Conservation (phyloP, 1,284 basidiomycete genomes). For the Leccinum discolor region DNA sequence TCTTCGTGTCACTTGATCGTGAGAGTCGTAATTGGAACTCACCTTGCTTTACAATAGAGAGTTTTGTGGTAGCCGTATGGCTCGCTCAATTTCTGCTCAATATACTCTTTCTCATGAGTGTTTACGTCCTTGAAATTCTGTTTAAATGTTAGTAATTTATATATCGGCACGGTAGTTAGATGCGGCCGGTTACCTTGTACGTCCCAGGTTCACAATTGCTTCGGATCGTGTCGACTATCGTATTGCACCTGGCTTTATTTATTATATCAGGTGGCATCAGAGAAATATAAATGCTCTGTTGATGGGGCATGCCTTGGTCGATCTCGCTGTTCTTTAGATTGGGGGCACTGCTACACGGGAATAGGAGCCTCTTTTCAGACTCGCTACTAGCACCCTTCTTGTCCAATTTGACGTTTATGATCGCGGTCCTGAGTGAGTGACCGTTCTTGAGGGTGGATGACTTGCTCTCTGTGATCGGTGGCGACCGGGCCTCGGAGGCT, state of each 20-base stretch:
- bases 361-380: not conserved
- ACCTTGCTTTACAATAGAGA: not conserved
- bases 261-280: not conserved
- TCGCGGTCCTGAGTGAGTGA: not conserved
- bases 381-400: not conserved
- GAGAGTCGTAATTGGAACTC: not conserved
- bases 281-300: not conserved
- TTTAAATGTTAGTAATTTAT: not conserved
- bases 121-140: not conserved
- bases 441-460: not conserved
- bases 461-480: not conserved
- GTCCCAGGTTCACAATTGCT: not conserved
- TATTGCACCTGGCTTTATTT: not conserved
- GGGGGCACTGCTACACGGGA: not conserved
- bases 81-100: not conserved
- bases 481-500: not conserved
- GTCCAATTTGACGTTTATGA: not conserved
- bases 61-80: not conserved
- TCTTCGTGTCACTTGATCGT: not conserved
- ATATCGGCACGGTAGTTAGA: not conserved
- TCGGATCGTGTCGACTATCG: not conserved
- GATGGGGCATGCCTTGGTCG: not conserved
- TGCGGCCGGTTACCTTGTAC: not conserved
- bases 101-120: not conserved
- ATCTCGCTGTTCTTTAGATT: not conserved